Conservation (phyloP, 1,284 basidiomycete genomes). For the Hemileia vastatrix region DNA sequence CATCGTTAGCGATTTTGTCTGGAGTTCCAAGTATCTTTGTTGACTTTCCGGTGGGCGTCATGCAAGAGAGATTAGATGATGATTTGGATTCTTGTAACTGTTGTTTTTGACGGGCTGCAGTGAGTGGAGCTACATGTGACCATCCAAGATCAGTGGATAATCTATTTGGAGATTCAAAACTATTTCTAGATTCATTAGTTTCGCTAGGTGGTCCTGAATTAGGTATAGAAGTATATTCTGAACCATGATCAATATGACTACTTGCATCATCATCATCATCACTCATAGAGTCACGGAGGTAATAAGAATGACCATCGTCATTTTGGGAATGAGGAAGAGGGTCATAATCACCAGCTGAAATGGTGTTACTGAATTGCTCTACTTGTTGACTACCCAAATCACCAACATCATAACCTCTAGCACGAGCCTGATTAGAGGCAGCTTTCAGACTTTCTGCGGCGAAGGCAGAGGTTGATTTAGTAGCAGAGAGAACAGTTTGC, state of each 20-base stretch:
- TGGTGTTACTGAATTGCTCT: conserved; percentile 3
- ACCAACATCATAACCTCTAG: conserved; percentile 18
- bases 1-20: conserved; percentile 5
- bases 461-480: conserved; percentile 11
- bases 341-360: conserved; percentile 1
- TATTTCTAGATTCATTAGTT: not conserved
- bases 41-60: not conserved
- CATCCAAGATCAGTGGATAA: conserved; percentile 6
- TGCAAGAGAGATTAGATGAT: not conserved
- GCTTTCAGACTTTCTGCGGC: conserved; percentile 19
- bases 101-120: conserved; percentile 16
- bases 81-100: no score
- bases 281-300: no score
- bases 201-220: not conserved
- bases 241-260: no score
- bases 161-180: not conserved
- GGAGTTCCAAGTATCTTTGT: not conserved
- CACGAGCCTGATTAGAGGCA: conserved; percentile 16
- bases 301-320: not conserved
- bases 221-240: no score
- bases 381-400: conserved; percentile 7
- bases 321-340: not conserved
- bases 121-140: conserved; percentile 9
- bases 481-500: conserved; percentile 7
- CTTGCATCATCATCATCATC: conserved; percentile 15